phyloP scores from a whole-genome alignment of 495 filamentous ascomycete genomes.

The Cenococcum geophilum region DNA sequence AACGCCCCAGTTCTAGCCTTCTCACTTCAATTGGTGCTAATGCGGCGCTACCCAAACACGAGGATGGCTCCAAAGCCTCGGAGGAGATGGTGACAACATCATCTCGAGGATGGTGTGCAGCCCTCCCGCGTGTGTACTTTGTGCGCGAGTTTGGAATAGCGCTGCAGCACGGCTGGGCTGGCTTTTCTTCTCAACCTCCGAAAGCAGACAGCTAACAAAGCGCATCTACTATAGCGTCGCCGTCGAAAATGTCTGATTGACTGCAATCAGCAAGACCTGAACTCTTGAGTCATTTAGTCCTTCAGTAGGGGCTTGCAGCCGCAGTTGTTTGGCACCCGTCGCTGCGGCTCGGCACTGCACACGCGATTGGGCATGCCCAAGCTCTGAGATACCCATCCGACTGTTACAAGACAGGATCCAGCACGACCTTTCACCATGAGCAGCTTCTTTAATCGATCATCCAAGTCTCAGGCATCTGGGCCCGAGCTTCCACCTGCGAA shows the following conservation, averaged over 20 bases:
- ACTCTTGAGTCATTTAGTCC: not conserved
- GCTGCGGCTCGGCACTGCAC: not conserved
- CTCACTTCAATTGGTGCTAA: slow-evolving; percentile 6
- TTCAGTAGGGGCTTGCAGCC: not conserved
- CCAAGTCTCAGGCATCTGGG: slow-evolving; percentile 4
- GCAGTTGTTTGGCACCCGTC: not conserved
- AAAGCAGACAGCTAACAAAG: not conserved
- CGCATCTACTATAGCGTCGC: not conserved
- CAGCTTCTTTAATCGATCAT: slow-evolving; percentile 10
- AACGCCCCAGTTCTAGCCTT: not conserved
- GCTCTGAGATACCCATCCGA: not conserved
- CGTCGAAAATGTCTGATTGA: not conserved
- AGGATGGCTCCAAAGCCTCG: not conserved
- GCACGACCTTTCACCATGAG: slow-evolving; percentile 14
- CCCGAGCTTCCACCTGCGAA: slow-evolving; percentile 17
- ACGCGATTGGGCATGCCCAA: not conserved
- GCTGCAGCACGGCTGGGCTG: not conserved
- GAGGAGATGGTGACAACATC: slow-evolving; percentile 20
- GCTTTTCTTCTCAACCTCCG: not conserved
- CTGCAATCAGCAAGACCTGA: not conserved
- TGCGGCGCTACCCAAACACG: slow-evolving; percentile 1
- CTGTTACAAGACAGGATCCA: not conserved
- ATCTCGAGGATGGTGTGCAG: not conserved
- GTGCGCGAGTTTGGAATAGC: not conserved
- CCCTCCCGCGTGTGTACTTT: not conserved